Percentiles rank a stretch among this genome's conserved stretches.
Conservation (phyloP, 2,329 filamentous ascomycete genomes). For the Ophidiomyces ophidiicola region DNA sequence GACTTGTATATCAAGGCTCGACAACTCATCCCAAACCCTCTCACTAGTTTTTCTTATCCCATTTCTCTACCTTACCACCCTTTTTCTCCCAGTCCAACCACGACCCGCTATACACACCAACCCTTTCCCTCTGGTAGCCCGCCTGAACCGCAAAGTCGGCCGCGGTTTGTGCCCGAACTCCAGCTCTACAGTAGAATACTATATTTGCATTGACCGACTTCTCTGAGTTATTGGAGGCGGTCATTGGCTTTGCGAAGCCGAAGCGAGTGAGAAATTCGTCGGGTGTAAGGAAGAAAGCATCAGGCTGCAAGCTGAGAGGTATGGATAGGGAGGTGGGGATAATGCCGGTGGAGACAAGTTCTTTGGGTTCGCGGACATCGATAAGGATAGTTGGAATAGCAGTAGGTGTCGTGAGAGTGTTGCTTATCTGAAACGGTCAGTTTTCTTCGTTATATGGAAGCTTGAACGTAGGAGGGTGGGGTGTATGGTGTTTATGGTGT, state of each 20-base stretch:
- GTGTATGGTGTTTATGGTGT: neutral
- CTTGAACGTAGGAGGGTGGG: neutral
- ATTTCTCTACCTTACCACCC: slow-evolving; percentile 51
- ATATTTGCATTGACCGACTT: slow-evolving; percentile 41
- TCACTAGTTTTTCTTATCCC: slow-evolving; percentile 18
- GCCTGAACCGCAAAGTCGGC: slow-evolving; percentile 63
- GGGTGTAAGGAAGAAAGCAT: slow-evolving; percentile 61
- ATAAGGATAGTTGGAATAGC: slow-evolving; percentile 26
- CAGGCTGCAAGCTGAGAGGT: slow-evolving; percentile 62
- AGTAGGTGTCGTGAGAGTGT: slow-evolving; percentile 23
- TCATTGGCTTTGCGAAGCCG: slow-evolving; percentile 58
- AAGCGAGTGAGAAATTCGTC: slow-evolving; percentile 76
- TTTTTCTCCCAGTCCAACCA: slow-evolving; percentile 66
- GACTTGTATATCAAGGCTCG: neutral
- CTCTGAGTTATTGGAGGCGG: slow-evolving; percentile 27
- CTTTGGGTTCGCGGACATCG: slow-evolving; percentile 39
- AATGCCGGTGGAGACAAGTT: slow-evolving; percentile 34
- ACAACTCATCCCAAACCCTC: neutral
- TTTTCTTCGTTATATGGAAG: neutral
- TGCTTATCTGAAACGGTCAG: slow-evolving; percentile 25
- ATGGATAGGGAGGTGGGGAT: slow-evolving; percentile 79
- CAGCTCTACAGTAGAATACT: slow-evolving; percentile 88
- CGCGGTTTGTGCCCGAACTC: slow-evolving; percentile 67
- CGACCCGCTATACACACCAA: slow-evolving; percentile 41
- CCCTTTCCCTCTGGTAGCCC: slow-evolving; percentile 57